These are phyloP conservation scores for Annulohypoxylon nitens DNA, from an alignment of 495 filamentous ascomycete genomes.

Conservation along the genomic window DNA sequence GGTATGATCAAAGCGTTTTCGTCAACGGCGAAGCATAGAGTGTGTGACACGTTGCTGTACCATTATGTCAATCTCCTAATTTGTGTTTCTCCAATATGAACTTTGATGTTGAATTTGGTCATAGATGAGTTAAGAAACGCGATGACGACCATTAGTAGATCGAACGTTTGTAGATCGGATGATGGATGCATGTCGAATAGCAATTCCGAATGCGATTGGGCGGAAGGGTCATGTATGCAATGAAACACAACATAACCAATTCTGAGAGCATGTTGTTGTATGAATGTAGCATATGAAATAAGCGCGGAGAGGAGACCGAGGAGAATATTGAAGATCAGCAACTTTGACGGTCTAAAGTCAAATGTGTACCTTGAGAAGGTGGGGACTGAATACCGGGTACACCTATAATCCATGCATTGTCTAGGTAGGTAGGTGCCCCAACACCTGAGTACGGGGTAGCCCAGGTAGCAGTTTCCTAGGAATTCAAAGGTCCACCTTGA, in stretches of 20 bases:
- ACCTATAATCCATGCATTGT: too few relatives aligned
- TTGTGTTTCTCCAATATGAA: conserved; percentile 28
- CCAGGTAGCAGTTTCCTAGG: background rate
- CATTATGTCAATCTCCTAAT: conserved; percentile 33
- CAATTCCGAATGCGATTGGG: conserved; percentile 31
- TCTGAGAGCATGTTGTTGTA: conserved; percentile 6
- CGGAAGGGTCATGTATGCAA: conserved; percentile 8
- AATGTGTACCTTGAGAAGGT: conserved; percentile 3
- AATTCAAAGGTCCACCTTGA: conserved; percentile 14
- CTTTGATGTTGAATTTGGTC: background rate
- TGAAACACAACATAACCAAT: conserved; percentile 28
- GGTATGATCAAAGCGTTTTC: conserved; percentile 6
- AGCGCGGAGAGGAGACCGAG: background rate
- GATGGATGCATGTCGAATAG: conserved; percentile 31
- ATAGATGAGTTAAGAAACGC: conserved; percentile 2
- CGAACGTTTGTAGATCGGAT: conserved; percentile 44
- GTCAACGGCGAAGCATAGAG: conserved; percentile 9
- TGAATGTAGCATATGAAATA: conserved; percentile 9
- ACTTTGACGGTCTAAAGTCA: background rate
- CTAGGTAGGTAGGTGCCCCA: too few relatives aligned
- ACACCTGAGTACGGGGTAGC: too few relatives aligned
- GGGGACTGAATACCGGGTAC: background rate
- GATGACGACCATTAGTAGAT: conserved; percentile 29
- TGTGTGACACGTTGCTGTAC: conserved; percentile 29
- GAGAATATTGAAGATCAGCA: conserved; percentile 1